Conservation (phyloP, 2,329 filamentous ascomycete genomes). For the Colletotrichum horii region DNA sequence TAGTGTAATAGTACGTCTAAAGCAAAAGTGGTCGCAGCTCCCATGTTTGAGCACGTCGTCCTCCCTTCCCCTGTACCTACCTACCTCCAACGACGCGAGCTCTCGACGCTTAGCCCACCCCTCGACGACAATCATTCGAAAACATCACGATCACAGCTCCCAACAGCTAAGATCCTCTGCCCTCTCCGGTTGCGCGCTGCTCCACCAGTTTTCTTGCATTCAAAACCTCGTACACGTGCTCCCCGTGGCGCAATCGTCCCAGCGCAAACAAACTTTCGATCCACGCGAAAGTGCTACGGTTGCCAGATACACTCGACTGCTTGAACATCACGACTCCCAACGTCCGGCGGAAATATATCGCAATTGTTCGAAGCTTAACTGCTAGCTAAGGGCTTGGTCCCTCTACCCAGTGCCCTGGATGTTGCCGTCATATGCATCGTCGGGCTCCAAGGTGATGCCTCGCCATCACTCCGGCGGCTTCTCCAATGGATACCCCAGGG, state of each 20-base stretch:
- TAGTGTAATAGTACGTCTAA: not conserved
- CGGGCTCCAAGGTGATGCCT: slow-evolving; percentile 75
- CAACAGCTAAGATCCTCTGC: not conserved
- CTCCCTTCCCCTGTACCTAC: not conserved
- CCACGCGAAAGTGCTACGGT: not conserved
- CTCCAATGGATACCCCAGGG: slow-evolving; percentile 82
- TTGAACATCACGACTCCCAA: slow-evolving; percentile 22
- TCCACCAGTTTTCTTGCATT: not conserved
- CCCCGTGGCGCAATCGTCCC: not conserved
- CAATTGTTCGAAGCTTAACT: slow-evolving; percentile 4
- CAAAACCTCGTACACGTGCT: not conserved
- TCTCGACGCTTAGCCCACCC: not conserved
- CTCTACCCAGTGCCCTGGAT: slow-evolving; percentile 38
- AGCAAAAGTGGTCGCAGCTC: not conserved
- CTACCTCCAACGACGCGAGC: not conserved
- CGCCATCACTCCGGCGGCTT: slow-evolving; percentile 78
- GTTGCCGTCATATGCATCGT: slow-evolving; percentile 65
- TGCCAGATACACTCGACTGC: slow-evolving; percentile 35
- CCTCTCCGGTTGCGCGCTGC: not conserved
- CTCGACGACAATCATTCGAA: not conserved
- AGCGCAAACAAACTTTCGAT: not conserved
- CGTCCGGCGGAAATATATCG: not conserved
- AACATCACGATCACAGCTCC: not conserved
- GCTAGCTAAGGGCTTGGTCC: not conserved
- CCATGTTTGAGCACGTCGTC: not conserved